A percentile compares a stretch with the other conserved stretches of the same genome.
phyloP scores from a whole-genome alignment of 805 yeast species.

The Yarrowia divulgata region DNA sequence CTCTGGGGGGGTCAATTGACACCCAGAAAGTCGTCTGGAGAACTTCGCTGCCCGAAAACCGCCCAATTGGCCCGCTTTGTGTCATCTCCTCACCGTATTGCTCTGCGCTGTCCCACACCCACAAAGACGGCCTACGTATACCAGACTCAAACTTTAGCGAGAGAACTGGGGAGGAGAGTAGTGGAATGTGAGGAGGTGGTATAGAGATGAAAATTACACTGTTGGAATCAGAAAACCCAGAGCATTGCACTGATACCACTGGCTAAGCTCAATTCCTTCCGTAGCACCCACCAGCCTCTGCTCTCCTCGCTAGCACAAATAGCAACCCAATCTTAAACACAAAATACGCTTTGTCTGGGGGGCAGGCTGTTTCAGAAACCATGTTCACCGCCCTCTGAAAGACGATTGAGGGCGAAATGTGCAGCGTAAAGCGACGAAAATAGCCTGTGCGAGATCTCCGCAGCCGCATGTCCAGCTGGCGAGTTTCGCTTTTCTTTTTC shows the following conservation, averaged over 20 bases:
- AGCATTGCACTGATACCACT: background rate
- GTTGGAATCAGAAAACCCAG: background rate
- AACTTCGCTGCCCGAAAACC: background rate
- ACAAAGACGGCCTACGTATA: background rate
- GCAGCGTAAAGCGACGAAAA: background rate
- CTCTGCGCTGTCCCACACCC: conserved; percentile 10
- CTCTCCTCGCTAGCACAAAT: background rate
- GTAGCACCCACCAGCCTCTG: no score
- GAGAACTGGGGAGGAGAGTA: no score
- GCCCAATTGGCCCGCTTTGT: background rate
- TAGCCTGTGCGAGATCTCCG: no score
- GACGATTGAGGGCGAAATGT: background rate
- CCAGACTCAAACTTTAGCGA: background rate
- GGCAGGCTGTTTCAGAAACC: background rate
- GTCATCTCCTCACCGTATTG: conserved; percentile 1
- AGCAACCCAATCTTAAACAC: conserved; percentile 30
- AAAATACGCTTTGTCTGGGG: background rate
- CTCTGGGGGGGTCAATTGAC: background rate
- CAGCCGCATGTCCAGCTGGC: background rate
- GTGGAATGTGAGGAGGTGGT: background rate
- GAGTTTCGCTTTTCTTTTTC: background rate
- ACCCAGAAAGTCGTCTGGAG: background rate
- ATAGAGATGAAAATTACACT: background rate
- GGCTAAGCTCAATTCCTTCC: background rate
- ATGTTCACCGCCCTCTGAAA: background rate